Percentiles rank a stretch among this genome's conserved stretches.
Evolutionary conservation across 108 stramenopile genomes (phyloP).

Genomic region (Discostella pseudostelligera): DNA sequence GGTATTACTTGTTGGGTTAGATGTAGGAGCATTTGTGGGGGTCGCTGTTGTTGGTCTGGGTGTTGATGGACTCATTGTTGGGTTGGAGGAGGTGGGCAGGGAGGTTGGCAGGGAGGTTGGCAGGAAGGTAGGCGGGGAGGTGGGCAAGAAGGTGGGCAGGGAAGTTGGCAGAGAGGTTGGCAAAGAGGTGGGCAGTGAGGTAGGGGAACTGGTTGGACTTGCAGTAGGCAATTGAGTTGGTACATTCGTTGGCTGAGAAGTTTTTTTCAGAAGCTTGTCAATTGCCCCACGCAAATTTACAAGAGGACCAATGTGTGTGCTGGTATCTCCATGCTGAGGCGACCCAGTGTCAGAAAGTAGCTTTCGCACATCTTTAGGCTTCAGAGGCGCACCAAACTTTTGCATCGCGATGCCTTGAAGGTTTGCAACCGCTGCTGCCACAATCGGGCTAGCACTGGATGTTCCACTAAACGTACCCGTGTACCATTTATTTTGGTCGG

Average conservation of each 20-base stretch:
- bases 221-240: background rate
- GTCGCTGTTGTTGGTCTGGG: background rate
- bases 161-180: background rate
- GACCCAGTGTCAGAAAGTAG: conserved; percentile 4
- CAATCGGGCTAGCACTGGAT: conserved; percentile 18
- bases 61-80: background rate
- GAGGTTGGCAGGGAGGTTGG: background rate
- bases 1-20: background rate
- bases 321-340: conserved; percentile 9
- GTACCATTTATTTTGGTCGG: conserved; percentile 11
- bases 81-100: too few species aligned
- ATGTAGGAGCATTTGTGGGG: background rate
- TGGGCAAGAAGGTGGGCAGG: background rate
- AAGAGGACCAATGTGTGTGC: conserved; percentile 11
- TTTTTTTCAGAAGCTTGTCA: background rate
- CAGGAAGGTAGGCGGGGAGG: background rate
- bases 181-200: background rate
- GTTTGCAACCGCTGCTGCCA: conserved; percentile 17
- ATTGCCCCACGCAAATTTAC: conserved; percentile 10
- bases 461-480: conserved; percentile 2
- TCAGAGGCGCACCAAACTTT: conserved; percentile 6
- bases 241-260: background rate
- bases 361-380: conserved; percentile 4
- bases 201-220: background rate
- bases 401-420: conserved; percentile 21